Evolutionary conservation across 2,329 filamentous ascomycete species (phyloP), one percentile per base, ranked within the genome.

Genomic region (Epichloe festucae): DNA sequence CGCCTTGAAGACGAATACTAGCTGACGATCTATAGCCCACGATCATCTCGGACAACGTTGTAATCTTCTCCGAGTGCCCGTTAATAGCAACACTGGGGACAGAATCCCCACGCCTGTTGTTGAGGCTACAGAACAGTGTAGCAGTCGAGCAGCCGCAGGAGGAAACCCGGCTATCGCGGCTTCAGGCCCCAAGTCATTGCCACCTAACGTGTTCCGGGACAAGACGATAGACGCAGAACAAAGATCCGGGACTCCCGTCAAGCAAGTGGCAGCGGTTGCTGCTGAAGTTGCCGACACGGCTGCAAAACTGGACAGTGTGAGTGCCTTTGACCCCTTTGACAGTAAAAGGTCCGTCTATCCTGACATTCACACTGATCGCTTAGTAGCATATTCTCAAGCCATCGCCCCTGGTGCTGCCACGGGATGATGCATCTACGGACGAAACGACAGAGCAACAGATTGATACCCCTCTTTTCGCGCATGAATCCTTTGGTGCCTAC

Each of bases 401-500:
- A 27, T 52, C 44, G 31, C 46, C 46, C 19, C 40, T 34, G n/a
- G 23, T 14, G 21, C 40, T 46, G 47, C 36, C 52, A 12, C 7
- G 43, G 45, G 27, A 48, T 23, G 27, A 39, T 39, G 21, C 15
- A 21, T 5, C 17, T 8, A 23, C 31, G 23, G 19, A 41, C 27
- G 23, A 3, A 19, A 19, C 48, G 8, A n/a, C 39, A 19, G 47
- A 54, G 31, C 41, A 49, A 15, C 46, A 52, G 31, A 48, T 50
- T 17, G 36, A 49, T 47, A 65, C 67, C 1, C 72, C 73, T 1
- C 62, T 75, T 5, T 75, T 76, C 55, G 65, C 73, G 4, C 73
- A 76, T 52, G 74, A 77, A 56, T 67, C 66, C 38, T 63, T 70
- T 36, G 72, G 72, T 10, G 65, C 67, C n/a, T 67, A 70, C 51